phyloP scores from a whole-genome alignment of 1,139 yeast genomes.

The Hyphopichia khmerensis region DNA sequence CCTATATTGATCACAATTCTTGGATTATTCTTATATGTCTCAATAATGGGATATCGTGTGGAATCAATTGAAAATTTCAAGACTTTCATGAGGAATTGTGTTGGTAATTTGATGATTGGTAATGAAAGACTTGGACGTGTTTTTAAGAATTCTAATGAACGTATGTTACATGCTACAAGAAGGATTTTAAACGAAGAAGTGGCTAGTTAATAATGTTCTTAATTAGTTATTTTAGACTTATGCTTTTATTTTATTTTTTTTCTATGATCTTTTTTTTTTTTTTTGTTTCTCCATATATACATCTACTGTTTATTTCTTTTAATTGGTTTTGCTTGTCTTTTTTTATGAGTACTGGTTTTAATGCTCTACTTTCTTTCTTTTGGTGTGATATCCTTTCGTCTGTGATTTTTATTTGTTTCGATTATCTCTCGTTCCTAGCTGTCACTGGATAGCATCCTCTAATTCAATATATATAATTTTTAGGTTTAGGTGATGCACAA shows the following conservation, averaged over 20 bases:
- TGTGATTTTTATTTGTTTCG: background rate
- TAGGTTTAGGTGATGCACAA: too few relatives aligned
- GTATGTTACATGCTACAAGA: constrained; percentile 8
- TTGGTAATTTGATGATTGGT: constrained; percentile 67
- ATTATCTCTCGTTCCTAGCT: background rate
- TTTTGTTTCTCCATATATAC: background rate
- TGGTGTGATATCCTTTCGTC: background rate
- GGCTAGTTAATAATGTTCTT: background rate
- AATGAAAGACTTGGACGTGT: constrained; percentile 65
- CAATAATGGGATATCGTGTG: constrained; percentile 51
- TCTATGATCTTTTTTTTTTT: background rate
- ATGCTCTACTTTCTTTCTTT: background rate
- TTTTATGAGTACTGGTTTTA: background rate
- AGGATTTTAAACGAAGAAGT: constrained; percentile 5
- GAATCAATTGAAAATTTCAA: constrained; percentile 43
- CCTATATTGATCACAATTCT: constrained; percentile 59
- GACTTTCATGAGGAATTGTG: constrained; percentile 47
- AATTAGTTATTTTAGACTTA: background rate
- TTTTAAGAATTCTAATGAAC: constrained; percentile 24
- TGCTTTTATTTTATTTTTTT: background rate
- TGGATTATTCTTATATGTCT: constrained; percentile 50
- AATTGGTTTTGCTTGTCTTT: background rate
- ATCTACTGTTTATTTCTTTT: background rate
- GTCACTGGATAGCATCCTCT: too few relatives aligned
- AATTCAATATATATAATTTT: too few relatives aligned